These are phyloP conservation scores for Penicillium sp. DNA, from an alignment of 2,329 filamentous ascomycete genomes.

Conservation along the genomic window DNA sequence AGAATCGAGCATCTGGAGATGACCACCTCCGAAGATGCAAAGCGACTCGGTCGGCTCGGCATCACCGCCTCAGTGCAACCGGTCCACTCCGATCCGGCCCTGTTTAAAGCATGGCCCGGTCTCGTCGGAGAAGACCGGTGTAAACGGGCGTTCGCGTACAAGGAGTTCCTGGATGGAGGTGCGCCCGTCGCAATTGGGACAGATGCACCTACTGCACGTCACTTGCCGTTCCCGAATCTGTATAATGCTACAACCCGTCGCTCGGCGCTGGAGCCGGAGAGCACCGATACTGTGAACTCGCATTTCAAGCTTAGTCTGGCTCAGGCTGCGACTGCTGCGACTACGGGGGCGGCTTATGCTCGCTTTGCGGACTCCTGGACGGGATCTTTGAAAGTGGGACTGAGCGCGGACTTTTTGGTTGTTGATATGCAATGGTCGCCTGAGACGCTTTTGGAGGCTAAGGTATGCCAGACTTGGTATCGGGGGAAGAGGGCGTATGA, in stretches of 20 bases:
- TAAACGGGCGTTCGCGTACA: constrained; percentile 54
- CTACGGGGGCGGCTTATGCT: constrained; percentile 49
- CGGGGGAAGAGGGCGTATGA: constrained; percentile 39
- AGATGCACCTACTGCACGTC: constrained; percentile 53
- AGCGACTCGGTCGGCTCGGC: constrained; percentile 49
- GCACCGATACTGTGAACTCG: constrained; percentile 44
- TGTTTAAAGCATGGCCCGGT: constrained; percentile 51
- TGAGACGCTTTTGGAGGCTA: constrained; percentile 45
- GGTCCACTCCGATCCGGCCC: constrained; percentile 46
- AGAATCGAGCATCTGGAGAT: constrained; percentile 57
- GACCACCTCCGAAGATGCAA: constrained; percentile 51
- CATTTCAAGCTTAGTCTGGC: constrained; percentile 47
- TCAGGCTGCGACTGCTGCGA: constrained; percentile 48
- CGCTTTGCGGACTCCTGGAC: constrained; percentile 49
- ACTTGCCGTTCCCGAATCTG: constrained; percentile 49
- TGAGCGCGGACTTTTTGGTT: constrained; percentile 49
- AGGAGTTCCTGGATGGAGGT: constrained; percentile 51
- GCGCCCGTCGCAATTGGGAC: constrained; percentile 51
- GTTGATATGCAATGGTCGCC: constrained; percentile 48
- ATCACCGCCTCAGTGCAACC: constrained; percentile 48
- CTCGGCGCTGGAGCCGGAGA: constrained; percentile 45
- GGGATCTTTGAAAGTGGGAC: constrained; percentile 43
- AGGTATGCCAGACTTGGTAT: constrained; percentile 51
- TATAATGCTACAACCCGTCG: constrained; percentile 54
- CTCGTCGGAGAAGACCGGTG: constrained; percentile 50